Evolutionary conservation across 305 asterid genomes (phyloP), one percentile per base, ranked within the genome.

Genomic region (Euphrasia arctica): DNA sequence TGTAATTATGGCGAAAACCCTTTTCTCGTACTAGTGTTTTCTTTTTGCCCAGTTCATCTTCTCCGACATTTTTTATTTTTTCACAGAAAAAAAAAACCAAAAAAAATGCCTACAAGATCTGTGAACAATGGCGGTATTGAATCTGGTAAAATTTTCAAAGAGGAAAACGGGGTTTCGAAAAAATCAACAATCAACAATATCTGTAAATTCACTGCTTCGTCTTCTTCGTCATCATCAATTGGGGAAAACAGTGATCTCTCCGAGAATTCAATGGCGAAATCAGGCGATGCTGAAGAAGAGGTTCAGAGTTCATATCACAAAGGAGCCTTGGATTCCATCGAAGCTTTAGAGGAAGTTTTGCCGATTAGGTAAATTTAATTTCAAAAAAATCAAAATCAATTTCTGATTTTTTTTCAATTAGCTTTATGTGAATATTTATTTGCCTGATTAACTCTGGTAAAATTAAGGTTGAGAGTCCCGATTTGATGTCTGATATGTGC

Each of bases 161-260:
- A 51, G 6, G 52, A 60, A 54, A 51, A 58, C 13, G 66, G 66
- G 59, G 28, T 62, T 5, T 60, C 31, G 14, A 58, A 61, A 48
- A 70, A 64, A n/a, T 31, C 78, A 14, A 58, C 27, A 28, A 15
- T 13, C n/a, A 27, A 42, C 22, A 42, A 69, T 39, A 18, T 18
- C 69, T 74, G 72, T 69, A 50, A 13, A 4, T 74, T 79, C 7
- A 79, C 84, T 1, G 72, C 58, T 18, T 63, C 55, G 5, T 74
- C 88, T 29, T 71, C 85, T 10, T 18, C 22, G 22, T 18, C 22
- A 18, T 85, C 95, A 9, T 87, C 90, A 0, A 81, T 87, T 4
- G 95, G 95, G 14, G 77, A 80, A 51, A 79, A 87, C 66, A 81
- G 90, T 62, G 89, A 84, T 77, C 25, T 82, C 85, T 31, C 22